Conservation (phyloP, 495 filamentous ascomycete genomes). For the Clavariopsis aquatica region DNA sequence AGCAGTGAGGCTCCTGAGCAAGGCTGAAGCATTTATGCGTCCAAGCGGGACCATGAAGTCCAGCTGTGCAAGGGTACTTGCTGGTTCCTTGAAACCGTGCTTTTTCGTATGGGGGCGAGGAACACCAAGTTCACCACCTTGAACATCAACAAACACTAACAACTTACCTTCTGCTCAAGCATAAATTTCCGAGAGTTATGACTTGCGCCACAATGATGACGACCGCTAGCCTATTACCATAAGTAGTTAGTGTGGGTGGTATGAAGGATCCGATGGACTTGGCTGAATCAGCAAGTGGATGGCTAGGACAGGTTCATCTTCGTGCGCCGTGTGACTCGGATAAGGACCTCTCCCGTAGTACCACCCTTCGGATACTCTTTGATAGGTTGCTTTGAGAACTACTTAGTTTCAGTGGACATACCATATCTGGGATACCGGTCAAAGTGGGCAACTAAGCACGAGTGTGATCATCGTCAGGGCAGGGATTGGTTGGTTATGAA, state of each 20-base stretch:
- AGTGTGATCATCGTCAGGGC: not conserved
- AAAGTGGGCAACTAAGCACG: not conserved
- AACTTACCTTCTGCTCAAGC: no score
- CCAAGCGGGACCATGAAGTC: not conserved
- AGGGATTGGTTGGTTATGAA: not conserved
- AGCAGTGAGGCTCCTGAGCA: not conserved
- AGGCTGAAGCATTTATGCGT: not conserved
- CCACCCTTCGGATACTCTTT: not conserved
- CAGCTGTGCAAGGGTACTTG: not conserved
- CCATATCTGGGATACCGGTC: not conserved
- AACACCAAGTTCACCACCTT: not conserved
- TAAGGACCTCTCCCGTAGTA: not conserved
- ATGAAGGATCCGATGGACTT: not conserved
- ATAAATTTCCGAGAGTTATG: not conserved
- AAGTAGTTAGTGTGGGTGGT: not conserved
- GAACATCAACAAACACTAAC: not conserved
- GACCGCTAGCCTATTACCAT: not conserved
- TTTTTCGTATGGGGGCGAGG: not conserved
- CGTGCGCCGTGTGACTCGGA: not conserved
- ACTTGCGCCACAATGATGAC: constrained; percentile 1
- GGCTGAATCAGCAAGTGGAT: not conserved
- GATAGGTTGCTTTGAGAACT: not conserved
- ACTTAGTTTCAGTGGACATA: not conserved
- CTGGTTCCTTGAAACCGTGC: not conserved
- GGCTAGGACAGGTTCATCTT: not conserved